A percentile compares a stretch with the other conserved stretches of the same genome.
phyloP scores from a whole-genome alignment of 257 asterid genomes.

The Solanum medicagineum region DNA sequence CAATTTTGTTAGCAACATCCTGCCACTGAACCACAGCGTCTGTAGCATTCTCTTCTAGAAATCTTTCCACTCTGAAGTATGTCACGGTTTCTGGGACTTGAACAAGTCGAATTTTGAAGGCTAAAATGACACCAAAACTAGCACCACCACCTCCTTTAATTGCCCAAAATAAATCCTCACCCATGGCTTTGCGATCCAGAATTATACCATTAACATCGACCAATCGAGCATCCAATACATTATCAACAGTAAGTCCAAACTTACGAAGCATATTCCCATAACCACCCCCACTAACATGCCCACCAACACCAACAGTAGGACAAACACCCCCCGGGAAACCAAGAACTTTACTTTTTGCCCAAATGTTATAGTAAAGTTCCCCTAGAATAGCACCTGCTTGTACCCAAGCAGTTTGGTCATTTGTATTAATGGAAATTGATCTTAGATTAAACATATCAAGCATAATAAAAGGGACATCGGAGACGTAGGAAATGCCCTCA shows the following conservation, averaged over 20 bases:
- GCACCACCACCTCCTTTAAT: conserved; percentile 32
- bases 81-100: conserved; percentile 10
- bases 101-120: conserved; percentile 19
- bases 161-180: conserved; percentile 39
- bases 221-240: conserved; percentile 22
- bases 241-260: conserved; percentile 22
- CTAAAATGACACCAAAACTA: conserved; percentile 26
- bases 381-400: conserved; percentile 27
- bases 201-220: conserved; percentile 19
- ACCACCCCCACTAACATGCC: conserved; percentile 30
- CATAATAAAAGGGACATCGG: conserved; percentile 12
- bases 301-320: conserved; percentile 27
- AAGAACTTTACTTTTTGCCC: conserved; percentile 12
- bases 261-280: conserved; percentile 27
- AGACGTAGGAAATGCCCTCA: conserved; percentile 23
- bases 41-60: conserved; percentile 14
- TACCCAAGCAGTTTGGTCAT: conserved; percentile 27
- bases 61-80: conserved; percentile 18
- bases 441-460: conserved; percentile 24
- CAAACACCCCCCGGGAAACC: conserved; percentile 34
- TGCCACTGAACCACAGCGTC: conserved; percentile 20
- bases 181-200: conserved; percentile 22
- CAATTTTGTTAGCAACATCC: conserved; percentile 13
- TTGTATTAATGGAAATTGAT: neutral
- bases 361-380: conserved; percentile 24